These are phyloP conservation scores for Ulota crispa DNA, from an alignment of 225 moss, liverwort and hornwort genomes.

Conservation along the genomic window DNA sequence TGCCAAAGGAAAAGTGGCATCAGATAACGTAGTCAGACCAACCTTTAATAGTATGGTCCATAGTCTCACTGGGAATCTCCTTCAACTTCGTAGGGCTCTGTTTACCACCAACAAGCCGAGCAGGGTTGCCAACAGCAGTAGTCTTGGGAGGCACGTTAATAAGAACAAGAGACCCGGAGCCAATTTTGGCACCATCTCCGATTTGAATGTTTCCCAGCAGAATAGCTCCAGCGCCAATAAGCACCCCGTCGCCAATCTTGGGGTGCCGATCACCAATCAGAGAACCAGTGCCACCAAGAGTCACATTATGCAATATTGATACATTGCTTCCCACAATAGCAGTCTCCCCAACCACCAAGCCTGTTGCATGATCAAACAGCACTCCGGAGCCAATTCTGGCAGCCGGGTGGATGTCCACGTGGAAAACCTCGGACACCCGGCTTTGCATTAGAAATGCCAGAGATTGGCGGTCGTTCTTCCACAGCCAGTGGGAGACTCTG, in stretches of 20 bases:
- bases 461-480: slow-evolving; percentile 28
- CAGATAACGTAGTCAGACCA: slow-evolving; percentile 59
- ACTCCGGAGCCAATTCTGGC: slow-evolving; percentile 44
- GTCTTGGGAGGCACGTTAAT: slow-evolving; percentile 42
- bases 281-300: slow-evolving; percentile 40
- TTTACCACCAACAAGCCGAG: slow-evolving; percentile 42
- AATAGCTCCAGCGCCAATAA: slow-evolving; percentile 51
- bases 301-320: slow-evolving; percentile 44
- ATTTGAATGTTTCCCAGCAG: slow-evolving; percentile 41
- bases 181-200: slow-evolving; percentile 50
- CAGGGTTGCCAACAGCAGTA: slow-evolving; percentile 54
- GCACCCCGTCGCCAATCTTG: slow-evolving; percentile 47
- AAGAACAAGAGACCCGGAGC: slow-evolving; percentile 43
- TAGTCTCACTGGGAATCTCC: slow-evolving; percentile 51
- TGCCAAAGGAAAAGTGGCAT: background rate
- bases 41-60: slow-evolving; percentile 50
- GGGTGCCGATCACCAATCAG: slow-evolving; percentile 43
- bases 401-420: slow-evolving; percentile 59
- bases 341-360: slow-evolving; percentile 46
- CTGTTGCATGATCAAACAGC: slow-evolving; percentile 49
- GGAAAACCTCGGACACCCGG: slow-evolving; percentile 48
- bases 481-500: slow-evolving; percentile 47
- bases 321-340: slow-evolving; percentile 48
- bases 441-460: slow-evolving; percentile 46
- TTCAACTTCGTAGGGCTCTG: slow-evolving; percentile 41